Conservation (phyloP, 495 filamentous ascomycete species). For the Penicillium soppii region DNA sequence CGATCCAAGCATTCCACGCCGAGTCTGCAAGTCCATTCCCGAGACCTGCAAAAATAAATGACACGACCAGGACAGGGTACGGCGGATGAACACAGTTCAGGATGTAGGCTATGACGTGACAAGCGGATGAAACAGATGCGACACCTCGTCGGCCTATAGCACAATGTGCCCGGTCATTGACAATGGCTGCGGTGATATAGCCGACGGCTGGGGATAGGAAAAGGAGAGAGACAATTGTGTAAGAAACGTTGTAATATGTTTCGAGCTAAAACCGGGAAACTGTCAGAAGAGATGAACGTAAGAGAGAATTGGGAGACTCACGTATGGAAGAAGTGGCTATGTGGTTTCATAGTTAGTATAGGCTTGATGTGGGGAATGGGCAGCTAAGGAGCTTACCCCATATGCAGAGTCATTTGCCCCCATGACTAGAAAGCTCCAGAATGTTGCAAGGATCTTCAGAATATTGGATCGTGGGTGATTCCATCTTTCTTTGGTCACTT, state of each 20-base stretch:
- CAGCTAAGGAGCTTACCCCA: slow-evolving; percentile 53
- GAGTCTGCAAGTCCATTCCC: slow-evolving; percentile 57
- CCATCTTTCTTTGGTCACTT: slow-evolving; percentile 43
- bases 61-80: slow-evolving; percentile 54
- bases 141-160: slow-evolving; percentile 71
- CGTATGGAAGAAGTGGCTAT: slow-evolving; percentile 59
- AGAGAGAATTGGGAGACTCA: slow-evolving; percentile 8
- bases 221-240: slow-evolving; percentile 55
- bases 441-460: slow-evolving; percentile 58
- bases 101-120: slow-evolving; percentile 60
- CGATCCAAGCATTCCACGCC: slow-evolving; percentile 62
- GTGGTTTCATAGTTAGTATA: not conserved
- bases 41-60: slow-evolving; percentile 55
- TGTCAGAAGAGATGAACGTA: not conserved
- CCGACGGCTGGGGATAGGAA: slow-evolving; percentile 59
- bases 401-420: slow-evolving; percentile 77
- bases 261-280: slow-evolving; percentile 49
- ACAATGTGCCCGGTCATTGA: slow-evolving; percentile 53
- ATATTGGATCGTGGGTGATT: slow-evolving; percentile 65
- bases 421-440: slow-evolving; percentile 71
- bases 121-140: slow-evolving; percentile 59
- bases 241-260: slow-evolving; percentile 52
- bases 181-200: slow-evolving; percentile 50
- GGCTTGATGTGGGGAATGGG: not conserved
- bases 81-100: slow-evolving; percentile 56